Base-by-base conservation (phyloP, 176 grass and related monocot genomes). In the Raddia guianensis region DNA sequence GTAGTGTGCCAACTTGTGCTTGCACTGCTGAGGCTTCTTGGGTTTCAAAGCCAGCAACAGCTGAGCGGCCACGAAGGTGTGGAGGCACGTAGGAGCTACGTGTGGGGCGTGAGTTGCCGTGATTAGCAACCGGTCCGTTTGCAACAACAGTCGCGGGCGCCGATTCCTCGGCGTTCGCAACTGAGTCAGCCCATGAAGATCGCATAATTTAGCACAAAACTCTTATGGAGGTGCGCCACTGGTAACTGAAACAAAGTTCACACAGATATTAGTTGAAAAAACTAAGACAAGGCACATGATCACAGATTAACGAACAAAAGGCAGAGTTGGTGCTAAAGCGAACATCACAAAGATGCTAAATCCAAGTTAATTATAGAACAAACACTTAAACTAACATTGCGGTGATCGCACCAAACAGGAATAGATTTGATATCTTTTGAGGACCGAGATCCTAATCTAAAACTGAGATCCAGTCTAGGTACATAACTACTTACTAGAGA, bases 171-270 rank as follows among this genome's bases (percentile, higher is more conserved):
- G 94, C 89, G 91, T 93, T 94, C 87, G 91, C 94, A 87, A 97
- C 89, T 88, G 92, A 91, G 72, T 97, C 94, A 97, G 94, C 94
- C 94, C 94, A 97, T 94, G 94, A 97, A 78, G 83, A 85, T 92
- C 94, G 94, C 94, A 97, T 97, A 94, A 97, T 92, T 97, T 87
- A 89, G 78, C 86, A 78, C 49, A 76, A 70, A 63, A 5, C 63
- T 1, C 16, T 43, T 7, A 66, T 66, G 63, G 18, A 43, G 1
- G 8, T 33, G 13, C 5, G 44, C 40, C 64, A 44, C 35, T 42
- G 63, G 18, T 66, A 34, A 43, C 63, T 66, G 35, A 66, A 42
- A 65, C 63, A 66, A 19, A 20, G 42, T 44, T 27, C 20, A 63
- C 9, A 16, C 3, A 16, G 18, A 12, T 43, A 43, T 68, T 68